A percentile compares a stretch with the other conserved stretches of the same genome.
These are phyloP conservation scores for Plicaturopsis crispa DNA, from an alignment of 768 basidiomycete species.

Conservation along the genomic window DNA sequence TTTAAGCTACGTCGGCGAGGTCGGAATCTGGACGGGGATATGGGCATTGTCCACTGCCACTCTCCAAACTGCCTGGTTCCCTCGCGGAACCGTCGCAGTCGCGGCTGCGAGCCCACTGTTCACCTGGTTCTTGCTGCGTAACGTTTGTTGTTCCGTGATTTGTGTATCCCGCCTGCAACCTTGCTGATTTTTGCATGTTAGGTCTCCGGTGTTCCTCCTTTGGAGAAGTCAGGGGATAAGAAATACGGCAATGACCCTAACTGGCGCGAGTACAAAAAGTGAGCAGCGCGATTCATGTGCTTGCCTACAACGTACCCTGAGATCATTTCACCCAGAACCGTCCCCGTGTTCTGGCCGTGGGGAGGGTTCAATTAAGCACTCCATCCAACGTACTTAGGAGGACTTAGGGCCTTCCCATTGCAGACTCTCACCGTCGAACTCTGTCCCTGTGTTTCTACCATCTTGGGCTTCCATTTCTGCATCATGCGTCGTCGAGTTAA, in stretches of 20 bases:
- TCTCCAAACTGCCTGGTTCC: constrained; percentile 38
- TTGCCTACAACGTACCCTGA: background rate
- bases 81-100: constrained; percentile 32
- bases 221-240: constrained; percentile 52
- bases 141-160: constrained; percentile 26
- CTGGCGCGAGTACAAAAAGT: constrained; percentile 57
- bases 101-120: constrained; percentile 54
- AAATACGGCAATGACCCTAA: constrained; percentile 45
- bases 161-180: background rate
- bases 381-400: too few species aligned
- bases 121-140: constrained; percentile 52
- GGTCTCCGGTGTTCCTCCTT: constrained; percentile 64
- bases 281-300: constrained; percentile 7
- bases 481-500: too few species aligned
- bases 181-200: constrained; percentile 14
- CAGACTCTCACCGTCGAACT: too few species aligned
- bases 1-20: constrained; percentile 62
- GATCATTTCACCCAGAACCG: constrained; percentile 19
- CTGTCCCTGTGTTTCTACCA: too few species aligned
- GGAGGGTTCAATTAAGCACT: too few species aligned
- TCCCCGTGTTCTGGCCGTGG: constrained; percentile 43
- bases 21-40: constrained; percentile 63
- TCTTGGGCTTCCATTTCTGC: too few species aligned
- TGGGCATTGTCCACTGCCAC: constrained; percentile 48
- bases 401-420: too few species aligned